A percentile compares a stretch with the other conserved stretches of the same genome.
Conservation (phyloP, 352 stramenopile species). For the Globisporangium splendens region DNA sequence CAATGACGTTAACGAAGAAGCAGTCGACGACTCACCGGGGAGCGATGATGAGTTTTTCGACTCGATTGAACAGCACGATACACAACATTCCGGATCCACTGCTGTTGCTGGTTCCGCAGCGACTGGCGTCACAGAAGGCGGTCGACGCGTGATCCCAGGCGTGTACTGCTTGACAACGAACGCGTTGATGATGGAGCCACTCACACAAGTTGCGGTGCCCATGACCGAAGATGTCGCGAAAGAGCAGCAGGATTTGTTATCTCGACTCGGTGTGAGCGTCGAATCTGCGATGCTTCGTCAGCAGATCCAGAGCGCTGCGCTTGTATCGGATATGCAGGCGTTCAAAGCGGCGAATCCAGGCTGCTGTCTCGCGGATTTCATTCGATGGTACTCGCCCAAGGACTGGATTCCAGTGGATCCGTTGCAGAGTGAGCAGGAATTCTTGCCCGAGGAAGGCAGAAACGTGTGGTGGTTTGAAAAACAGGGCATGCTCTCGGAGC, state of each 20-base stretch:
- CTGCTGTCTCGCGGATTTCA: slow-evolving; percentile 69
- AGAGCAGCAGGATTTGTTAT: slow-evolving; percentile 73
- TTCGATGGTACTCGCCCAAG: slow-evolving; percentile 82
- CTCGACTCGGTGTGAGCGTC: slow-evolving; percentile 53
- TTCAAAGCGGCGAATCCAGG: slow-evolving; percentile 81
- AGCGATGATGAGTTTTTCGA: slow-evolving; percentile 87
- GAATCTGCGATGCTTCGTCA: slow-evolving; percentile 70
- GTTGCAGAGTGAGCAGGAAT: slow-evolving; percentile 17
- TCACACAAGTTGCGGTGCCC: slow-evolving; percentile 63
- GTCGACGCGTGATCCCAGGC: slow-evolving; percentile 27
- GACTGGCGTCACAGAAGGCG: slow-evolving; percentile 21
- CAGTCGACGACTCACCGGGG: slow-evolving; percentile 23
- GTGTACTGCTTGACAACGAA: slow-evolving; percentile 44
- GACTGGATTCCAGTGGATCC: slow-evolving; percentile 63
- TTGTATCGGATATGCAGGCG: slow-evolving; percentile 83
- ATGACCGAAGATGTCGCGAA: slow-evolving; percentile 79
- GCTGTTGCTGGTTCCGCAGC: not conserved
- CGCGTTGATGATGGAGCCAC: slow-evolving; percentile 50
- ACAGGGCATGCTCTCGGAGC: slow-evolving; percentile 64
- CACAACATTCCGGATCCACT: slow-evolving; percentile 12
- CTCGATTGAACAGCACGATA: slow-evolving; percentile 53
- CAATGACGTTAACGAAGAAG: slow-evolving; percentile 9
- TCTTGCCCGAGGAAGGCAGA: slow-evolving; percentile 38
- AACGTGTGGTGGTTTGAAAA: slow-evolving; percentile 67
- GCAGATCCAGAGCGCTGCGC: slow-evolving; percentile 64